Conservation (phyloP, 176 grass and related monocot species). For the Poa pratensis region DNA sequence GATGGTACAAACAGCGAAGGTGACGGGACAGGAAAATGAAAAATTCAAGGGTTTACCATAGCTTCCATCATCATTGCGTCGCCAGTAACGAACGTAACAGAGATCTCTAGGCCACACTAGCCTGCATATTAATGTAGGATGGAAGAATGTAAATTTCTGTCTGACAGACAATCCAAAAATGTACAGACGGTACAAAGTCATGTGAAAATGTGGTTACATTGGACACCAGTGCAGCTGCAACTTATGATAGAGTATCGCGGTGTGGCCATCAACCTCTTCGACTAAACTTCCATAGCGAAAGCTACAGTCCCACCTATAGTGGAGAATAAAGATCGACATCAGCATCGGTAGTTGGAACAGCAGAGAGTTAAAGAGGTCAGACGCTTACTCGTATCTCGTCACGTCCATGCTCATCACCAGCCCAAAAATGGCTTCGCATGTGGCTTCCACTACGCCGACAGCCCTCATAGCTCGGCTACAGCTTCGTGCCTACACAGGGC, state of each 20-base stretch:
- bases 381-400: constrained; percentile 82
- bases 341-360: background rate
- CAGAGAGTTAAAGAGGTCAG: background rate
- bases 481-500: constrained; percentile 83
- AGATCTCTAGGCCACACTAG: constrained; percentile 95
- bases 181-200: background rate
- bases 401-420: constrained; percentile 96
- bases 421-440: constrained; percentile 89
- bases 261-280: constrained; percentile 98
- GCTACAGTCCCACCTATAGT: constrained; percentile 93
- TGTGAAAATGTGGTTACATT: constrained; percentile 60
- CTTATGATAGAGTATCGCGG: constrained; percentile 78
- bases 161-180: background rate
- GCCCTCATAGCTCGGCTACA: constrained; percentile 90
- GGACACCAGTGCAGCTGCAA: constrained; percentile 89
- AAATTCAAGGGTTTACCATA: constrained; percentile 62
- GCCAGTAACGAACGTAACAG: constrained; percentile 96
- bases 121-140: constrained; percentile 52
- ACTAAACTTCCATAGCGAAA: constrained; percentile 93
- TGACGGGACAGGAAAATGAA: background rate
- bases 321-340: constrained; percentile 28
- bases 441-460: constrained; percentile 93
- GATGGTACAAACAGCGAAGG: constrained; percentile 16
- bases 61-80: constrained; percentile 96
- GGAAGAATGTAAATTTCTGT: background rate